Evolutionary conservation across 2,329 filamentous ascomycete genomes (phyloP).

Genomic region (Fulvia fulva): DNA sequence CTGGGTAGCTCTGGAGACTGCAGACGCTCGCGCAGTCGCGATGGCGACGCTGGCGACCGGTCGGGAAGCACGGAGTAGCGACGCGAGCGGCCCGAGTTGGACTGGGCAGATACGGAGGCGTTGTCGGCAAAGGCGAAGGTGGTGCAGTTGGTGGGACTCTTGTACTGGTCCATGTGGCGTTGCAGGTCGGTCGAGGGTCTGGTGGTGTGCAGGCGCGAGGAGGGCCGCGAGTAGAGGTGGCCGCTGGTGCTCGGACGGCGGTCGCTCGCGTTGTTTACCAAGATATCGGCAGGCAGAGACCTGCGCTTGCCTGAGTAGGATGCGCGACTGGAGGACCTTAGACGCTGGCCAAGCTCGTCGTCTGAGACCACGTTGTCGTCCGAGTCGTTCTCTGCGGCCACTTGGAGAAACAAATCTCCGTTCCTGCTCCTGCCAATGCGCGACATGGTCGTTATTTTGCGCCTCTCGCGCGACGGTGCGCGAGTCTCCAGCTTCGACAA

Average conservation of each 20-base stretch:
- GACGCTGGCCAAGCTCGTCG: neutral
- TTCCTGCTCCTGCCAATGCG: neutral
- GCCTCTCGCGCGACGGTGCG: neutral
- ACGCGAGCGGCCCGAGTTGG: constrained; percentile 19
- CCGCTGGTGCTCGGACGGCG: constrained; percentile 22
- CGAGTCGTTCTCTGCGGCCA: neutral
- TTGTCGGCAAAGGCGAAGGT: constrained; percentile 21
- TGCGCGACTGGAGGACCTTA: neutral
- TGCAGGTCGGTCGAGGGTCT: constrained; percentile 19
- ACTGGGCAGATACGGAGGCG: constrained; percentile 19
- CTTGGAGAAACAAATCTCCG: neutral
- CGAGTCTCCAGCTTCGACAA: constrained; percentile 1
- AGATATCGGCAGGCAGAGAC: constrained; percentile 11
- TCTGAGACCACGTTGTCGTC: neutral
- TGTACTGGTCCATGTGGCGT: constrained; percentile 19
- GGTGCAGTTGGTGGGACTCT: constrained; percentile 10
- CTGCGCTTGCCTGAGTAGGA: constrained; percentile 8
- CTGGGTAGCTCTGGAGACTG: constrained; percentile 27
- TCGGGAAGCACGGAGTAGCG: constrained; percentile 20
- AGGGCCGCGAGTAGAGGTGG: constrained; percentile 15
- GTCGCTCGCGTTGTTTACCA: constrained; percentile 6
- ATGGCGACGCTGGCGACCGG: constrained; percentile 21
- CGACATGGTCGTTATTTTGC: neutral
- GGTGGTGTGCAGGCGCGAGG: constrained; percentile 19
- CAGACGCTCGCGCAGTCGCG: constrained; percentile 17